Percentiles rank a stretch among this genome's conserved stretches.
phyloP scores from a whole-genome alignment of 2,329 filamentous ascomycete species.

The Neospermospora avenae region DNA sequence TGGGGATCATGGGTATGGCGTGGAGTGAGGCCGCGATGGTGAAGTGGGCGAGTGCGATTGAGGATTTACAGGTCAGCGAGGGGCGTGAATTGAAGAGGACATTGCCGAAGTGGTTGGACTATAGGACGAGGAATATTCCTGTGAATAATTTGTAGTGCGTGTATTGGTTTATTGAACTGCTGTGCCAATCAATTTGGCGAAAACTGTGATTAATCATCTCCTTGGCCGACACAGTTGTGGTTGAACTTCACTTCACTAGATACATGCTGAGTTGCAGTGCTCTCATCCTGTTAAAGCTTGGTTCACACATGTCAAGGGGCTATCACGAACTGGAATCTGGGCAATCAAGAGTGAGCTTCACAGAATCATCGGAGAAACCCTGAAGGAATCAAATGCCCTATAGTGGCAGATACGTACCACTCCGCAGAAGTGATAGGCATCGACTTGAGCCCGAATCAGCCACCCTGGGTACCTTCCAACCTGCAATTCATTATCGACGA shows the following conservation, averaged over 20 bases:
- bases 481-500: conserved; percentile 63
- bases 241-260: too few relatives aligned
- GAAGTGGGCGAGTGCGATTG: conserved; percentile 60
- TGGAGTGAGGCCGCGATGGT: conserved; percentile 57
- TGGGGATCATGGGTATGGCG: conserved; percentile 58
- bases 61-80: conserved; percentile 49
- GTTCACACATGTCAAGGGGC: too few relatives aligned
- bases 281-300: too few relatives aligned
- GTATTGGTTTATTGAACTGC: background rate
- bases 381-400: background rate
- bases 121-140: conserved; percentile 6
- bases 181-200: too few relatives aligned
- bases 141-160: conserved; percentile 22
- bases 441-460: conserved; percentile 64
- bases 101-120: conserved; percentile 46
- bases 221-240: too few relatives aligned
- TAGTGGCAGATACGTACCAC: conserved; percentile 56
- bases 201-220: too few relatives aligned
- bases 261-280: too few relatives aligned
- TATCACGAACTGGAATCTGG: conserved; percentile 61
- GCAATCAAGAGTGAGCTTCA: conserved; percentile 42
- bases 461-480: conserved; percentile 62
- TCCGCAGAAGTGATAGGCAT: conserved; percentile 54
- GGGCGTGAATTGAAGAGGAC: conserved; percentile 46
- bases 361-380: background rate